Conservation (phyloP, 1,139 yeast genomes). For the Schizosaccharomyces versatilis region DNA sequence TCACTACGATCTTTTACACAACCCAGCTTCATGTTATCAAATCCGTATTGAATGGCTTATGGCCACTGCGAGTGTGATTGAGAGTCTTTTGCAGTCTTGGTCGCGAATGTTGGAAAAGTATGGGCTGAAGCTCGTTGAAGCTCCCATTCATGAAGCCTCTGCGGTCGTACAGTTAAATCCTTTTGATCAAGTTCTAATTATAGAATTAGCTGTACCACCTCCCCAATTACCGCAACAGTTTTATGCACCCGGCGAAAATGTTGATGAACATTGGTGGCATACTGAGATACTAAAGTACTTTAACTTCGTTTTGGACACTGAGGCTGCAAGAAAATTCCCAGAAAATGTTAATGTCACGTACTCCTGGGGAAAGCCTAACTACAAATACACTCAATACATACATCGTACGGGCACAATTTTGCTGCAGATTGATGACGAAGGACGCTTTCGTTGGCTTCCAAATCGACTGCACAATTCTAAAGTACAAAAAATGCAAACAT, state of each 20-base stretch:
- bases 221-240: slow-evolving; percentile 21
- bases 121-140: slow-evolving; percentile 71
- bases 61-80: slow-evolving; percentile 71
- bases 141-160: slow-evolving; percentile 76
- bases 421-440: slow-evolving; percentile 58
- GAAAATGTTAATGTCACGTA: slow-evolving; percentile 34
- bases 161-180: slow-evolving; percentile 59
- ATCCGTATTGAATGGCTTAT: slow-evolving; percentile 81
- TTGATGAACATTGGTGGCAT: slow-evolving; percentile 26
- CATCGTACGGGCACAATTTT: slow-evolving; percentile 76
- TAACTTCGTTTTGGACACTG: slow-evolving; percentile 65
- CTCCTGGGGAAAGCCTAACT: slow-evolving; percentile 80
- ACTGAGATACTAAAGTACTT: slow-evolving; percentile 38
- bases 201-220: slow-evolving; percentile 43
- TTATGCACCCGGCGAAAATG: neutral
- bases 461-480: slow-evolving; percentile 8
- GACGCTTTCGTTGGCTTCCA: slow-evolving; percentile 9
- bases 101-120: slow-evolving; percentile 64
- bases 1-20: slow-evolving; percentile 79
- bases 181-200: slow-evolving; percentile 63
- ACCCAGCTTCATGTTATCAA: slow-evolving; percentile 88
- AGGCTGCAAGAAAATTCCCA: slow-evolving; percentile 25
- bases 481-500: neutral
- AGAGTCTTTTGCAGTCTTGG: slow-evolving; percentile 67
- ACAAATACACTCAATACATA: slow-evolving; percentile 68